phyloP scores from a whole-genome alignment of 1,139 yeast genomes.

The Geotrichum klebahnii region DNA sequence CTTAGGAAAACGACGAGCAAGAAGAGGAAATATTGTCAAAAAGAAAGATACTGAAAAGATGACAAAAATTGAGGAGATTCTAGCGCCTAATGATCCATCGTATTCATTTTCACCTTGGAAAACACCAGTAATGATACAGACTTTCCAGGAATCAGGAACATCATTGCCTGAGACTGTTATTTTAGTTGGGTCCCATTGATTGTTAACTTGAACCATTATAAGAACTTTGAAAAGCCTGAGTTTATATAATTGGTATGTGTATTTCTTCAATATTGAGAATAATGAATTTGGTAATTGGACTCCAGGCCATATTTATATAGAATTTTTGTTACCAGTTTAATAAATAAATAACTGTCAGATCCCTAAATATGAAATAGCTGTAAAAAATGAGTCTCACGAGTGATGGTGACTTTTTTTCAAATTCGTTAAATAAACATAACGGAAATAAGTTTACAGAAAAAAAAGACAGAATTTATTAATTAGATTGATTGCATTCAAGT shows the following conservation, averaged over 20 bases:
- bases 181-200: slow-evolving; percentile 15
- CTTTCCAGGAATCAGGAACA: slow-evolving; percentile 18
- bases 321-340: no score
- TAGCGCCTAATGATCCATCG: slow-evolving; percentile 53
- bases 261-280: no score
- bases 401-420: no score
- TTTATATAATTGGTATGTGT: background rate
- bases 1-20: slow-evolving; percentile 29
- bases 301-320: no score
- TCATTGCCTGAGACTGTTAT: slow-evolving; percentile 4
- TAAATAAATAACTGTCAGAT: no score
- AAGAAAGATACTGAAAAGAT: slow-evolving; percentile 54
- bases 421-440: no score
- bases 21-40: slow-evolving; percentile 45
- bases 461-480: no score
- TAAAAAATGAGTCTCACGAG: no score
- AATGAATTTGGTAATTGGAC: no score
- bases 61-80: slow-evolving; percentile 71
- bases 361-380: no score
- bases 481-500: no score
- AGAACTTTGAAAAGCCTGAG: background rate
- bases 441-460: no score
- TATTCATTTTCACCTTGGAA: slow-evolving; percentile 32
- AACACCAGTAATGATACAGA: slow-evolving; percentile 16
- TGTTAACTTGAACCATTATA: slow-evolving; percentile 9